Base-by-base conservation (phyloP, 2,329 filamentous ascomycete genomes). In the Lojkania enalia region DNA sequence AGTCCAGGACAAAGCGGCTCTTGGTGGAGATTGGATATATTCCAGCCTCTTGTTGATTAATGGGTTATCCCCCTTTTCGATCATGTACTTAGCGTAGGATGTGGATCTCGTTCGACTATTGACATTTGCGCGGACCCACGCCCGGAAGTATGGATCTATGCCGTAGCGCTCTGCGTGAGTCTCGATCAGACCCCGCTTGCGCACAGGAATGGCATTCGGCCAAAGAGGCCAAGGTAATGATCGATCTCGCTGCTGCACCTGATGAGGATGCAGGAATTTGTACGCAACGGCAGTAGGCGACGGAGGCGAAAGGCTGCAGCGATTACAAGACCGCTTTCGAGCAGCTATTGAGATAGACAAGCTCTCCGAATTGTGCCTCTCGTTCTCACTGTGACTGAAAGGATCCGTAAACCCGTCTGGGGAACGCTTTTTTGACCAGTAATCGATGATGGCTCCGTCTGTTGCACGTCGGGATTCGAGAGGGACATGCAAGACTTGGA, bases 1-100 rank as follows among this genome's bases (percentile, higher is more conserved):
- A 11, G 16, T 16, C 32, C 41, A 30, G 12, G 48, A 3, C 13
- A 54, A 31, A 16, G 36, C 38, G 4, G 14, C 9, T 20, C 40
- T 29, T 1, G 49, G 42, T n/a, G 42, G 39, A 5, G 44, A n/a
- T n/a, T 30, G 18, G n/a, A 42, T 35, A 20, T 60, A 62, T 4
- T 51, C 47, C n/a, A 58, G 20, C 12, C 57, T 47, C 27, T 25
- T 56, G 48, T 62, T 60, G 41, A 57, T 48, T 35, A 58, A 55
- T 1, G 54, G 54, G 20, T 62, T 48, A 19, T 60, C 48, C 36
- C 60, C 57, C 18, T 41, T 33, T 33, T 62, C 57, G 23, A 60
- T 58, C 55, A 60, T 48, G 40, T 57, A 63, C 36, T 60, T 57
- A 3, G 52, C 48, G 35, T 59, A 63, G 4, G 55, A 57, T 12